These are phyloP conservation scores for Floccularia luteovirens DNA, from an alignment of 768 basidiomycete species.

Conservation along the genomic window DNA sequence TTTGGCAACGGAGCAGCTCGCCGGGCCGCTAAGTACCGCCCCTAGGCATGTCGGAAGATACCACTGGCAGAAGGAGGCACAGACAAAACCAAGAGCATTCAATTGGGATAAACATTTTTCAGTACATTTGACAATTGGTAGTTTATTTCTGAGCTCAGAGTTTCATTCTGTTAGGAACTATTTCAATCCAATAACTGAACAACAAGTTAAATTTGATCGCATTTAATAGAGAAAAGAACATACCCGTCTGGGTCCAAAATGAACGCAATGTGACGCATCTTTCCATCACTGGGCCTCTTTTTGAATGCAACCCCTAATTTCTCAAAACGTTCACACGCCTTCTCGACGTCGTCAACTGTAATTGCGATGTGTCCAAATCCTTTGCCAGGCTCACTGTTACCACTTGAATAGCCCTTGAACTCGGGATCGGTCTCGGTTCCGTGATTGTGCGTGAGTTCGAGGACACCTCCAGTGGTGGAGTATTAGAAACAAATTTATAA, in stretches of 20 bases:
- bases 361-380: constrained; percentile 90
- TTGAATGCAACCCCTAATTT: constrained; percentile 75
- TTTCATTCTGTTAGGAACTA: constrained; percentile 29
- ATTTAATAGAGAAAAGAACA: constrained; percentile 16
- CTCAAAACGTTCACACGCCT: constrained; percentile 80
- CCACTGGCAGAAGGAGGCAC: too few species aligned
- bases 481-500: background rate
- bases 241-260: constrained; percentile 82
- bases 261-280: constrained; percentile 81
- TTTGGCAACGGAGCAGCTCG: too few species aligned
- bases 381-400: constrained; percentile 76
- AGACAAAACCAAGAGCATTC: too few species aligned
- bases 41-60: too few species aligned
- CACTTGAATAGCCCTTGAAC: constrained; percentile 80
- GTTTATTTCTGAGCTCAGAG: constrained; percentile 16
- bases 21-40: too few species aligned
- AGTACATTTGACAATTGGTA: too few species aligned
- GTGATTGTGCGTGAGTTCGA: constrained; percentile 86
- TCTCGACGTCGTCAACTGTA: constrained; percentile 74
- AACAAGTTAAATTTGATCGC: constrained; percentile 1
- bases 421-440: constrained; percentile 75
- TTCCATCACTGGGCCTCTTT: constrained; percentile 81
- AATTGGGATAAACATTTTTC: too few species aligned
- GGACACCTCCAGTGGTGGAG: constrained; percentile 41
- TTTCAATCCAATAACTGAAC: constrained; percentile 53